A percentile compares a stretch with the other conserved stretches of the same genome.
These are phyloP conservation scores for Solanum sejunctum DNA, from an alignment of 257 asterid species.

Conservation along the genomic window DNA sequence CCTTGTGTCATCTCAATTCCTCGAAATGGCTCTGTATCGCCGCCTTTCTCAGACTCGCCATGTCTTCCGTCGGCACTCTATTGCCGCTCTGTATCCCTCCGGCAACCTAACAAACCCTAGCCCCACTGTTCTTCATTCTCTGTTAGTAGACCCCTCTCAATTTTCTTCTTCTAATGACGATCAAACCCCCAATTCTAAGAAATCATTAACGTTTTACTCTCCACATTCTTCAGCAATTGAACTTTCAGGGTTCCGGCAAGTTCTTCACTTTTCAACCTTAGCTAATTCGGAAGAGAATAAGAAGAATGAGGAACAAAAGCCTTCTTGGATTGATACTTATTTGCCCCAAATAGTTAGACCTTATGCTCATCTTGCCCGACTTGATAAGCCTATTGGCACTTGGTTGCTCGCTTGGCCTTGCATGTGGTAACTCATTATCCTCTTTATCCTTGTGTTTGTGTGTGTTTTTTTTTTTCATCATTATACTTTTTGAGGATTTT, in stretches of 20 bases:
- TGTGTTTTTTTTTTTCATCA: background rate
- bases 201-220: background rate
- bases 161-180: background rate
- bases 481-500: background rate
- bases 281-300: constrained; percentile 23
- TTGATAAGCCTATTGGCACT: constrained; percentile 85
- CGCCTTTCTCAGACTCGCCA: background rate
- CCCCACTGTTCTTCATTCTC: background rate
- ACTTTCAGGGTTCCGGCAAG: background rate
- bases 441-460: background rate
- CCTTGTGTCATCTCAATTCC: background rate
- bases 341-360: constrained; percentile 51
- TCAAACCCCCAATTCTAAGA: background rate
- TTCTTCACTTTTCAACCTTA: constrained; percentile 20
- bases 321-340: constrained; percentile 71
- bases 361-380: constrained; percentile 75
- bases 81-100: background rate
- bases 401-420: constrained; percentile 98
- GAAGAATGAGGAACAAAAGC: background rate
- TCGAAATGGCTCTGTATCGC: background rate
- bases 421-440: constrained; percentile 47
- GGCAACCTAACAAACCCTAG: background rate
- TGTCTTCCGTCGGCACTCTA: background rate
- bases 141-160: background rate
- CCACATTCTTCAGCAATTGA: background rate